Base-by-base conservation (phyloP, 306 rosid genomes). In the Morella rubra region DNA sequence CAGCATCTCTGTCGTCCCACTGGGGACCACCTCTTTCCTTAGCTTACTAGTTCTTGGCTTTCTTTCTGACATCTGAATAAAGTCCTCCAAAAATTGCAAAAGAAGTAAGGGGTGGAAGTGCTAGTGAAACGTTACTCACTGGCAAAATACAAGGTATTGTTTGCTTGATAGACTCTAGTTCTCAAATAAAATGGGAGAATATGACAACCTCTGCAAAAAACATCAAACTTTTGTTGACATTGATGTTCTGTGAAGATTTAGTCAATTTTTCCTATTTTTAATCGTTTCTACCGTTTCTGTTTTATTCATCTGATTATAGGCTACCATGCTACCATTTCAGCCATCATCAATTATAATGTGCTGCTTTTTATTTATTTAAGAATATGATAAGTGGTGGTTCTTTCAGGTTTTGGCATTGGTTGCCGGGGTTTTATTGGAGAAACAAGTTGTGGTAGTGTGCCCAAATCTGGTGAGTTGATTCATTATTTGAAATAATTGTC, bases 381-480 rank as follows among this genome's bases (percentile, higher is more conserved):
- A 51, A 66, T 37, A 79, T 66, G 77, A 49, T 12, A 49, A 49
- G 14, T 49, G 53, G 69, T 83, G 68, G 69, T 91, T 82, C 79
- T 84, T 77, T 81, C 85, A 92, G 97, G 79, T 95, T 74, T 73
- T 95, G 86, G 77, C 96, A 62, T 51, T 90, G 83, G 32, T 92
- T 76, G 75, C 97, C 3, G 99, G 96, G 75, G 92, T 89, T 59
- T 77, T 95, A 58, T 83, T 95, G 84, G 97, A 95, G 81, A 95
- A 95, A 81, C 99, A 95, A 61, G 92, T 92, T 70, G 83, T 95
- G 51, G 47, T 92, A 40, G 83, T 82, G 67, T 92, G 93, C 80
- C 91, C 97, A 24, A 92, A 95, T 87, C 79, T 92, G 85, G 97
- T 89, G 81, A 83, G 91, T 79, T 42, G 32, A n/a, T 55, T 37